Percentiles rank a stretch among this genome's conserved stretches.
These are phyloP conservation scores for Taphrina communis DNA, from an alignment of 1,139 yeast species.

Conservation along the genomic window DNA sequence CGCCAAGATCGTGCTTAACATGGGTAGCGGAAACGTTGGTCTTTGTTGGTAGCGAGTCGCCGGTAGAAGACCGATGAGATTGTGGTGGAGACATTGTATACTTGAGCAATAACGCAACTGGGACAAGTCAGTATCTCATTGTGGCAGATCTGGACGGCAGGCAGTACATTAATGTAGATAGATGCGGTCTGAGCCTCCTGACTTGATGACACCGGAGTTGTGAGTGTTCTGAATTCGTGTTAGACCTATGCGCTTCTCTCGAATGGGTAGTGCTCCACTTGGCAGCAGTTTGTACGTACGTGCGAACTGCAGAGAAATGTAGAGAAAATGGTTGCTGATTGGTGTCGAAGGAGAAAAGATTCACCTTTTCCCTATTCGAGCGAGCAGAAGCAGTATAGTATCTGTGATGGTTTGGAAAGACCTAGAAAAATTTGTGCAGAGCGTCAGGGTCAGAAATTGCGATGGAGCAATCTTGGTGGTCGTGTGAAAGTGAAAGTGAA, in stretches of 20 bases:
- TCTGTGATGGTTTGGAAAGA: neutral
- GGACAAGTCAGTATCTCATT: neutral
- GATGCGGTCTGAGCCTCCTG: constrained; percentile 24
- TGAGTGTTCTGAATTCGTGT: constrained; percentile 18
- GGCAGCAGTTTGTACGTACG: neutral
- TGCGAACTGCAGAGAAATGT: constrained; percentile 31
- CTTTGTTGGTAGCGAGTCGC: constrained; percentile 7
- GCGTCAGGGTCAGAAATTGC: neutral
- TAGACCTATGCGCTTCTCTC: neutral
- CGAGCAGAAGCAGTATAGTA: neutral
- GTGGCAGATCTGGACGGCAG: neutral
- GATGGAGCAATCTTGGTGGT: no score
- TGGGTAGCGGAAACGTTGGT: neutral
- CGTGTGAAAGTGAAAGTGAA: no score
- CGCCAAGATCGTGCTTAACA: neutral
- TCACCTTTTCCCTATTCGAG: neutral
- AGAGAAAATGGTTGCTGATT: constrained; percentile 28
- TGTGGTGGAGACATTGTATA: neutral
- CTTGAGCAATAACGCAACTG: neutral
- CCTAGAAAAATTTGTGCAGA: neutral
- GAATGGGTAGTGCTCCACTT: neutral
- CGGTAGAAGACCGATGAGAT: neutral
- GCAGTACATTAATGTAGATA: constrained; percentile 10
- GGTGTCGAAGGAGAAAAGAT: neutral
- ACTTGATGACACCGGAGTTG: constrained; percentile 32